Base-by-base conservation (phyloP, 345 rosid species). In the Lepidium aucheri region DNA sequence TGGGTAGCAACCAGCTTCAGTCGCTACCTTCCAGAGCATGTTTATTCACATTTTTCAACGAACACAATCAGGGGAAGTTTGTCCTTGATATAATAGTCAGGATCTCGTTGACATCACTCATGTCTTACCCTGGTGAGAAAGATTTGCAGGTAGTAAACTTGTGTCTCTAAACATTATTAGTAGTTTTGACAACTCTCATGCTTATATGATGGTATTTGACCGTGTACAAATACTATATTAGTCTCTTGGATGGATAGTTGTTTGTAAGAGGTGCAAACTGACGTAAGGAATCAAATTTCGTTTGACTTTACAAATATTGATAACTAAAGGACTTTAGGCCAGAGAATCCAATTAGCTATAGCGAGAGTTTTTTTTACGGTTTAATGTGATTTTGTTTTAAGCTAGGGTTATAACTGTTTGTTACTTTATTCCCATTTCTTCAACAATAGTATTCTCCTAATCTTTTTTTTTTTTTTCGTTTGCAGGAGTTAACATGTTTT, bases 71-170 rank as follows among this genome's bases (percentile, higher is more conserved):
- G 65, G 97, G 99, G 35, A 84, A 85, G 74, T 40, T 71, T 71
- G 87, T 94, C 66, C 89, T 94, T 60, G 91, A 85, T 74, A 82
- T 86, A 70, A 80, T 94, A 75, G 86, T 94, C 53, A 90, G 85
- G 42, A 75, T 90, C 76, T 80, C 90, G 57, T 70, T 81, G 69
- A 83, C 85, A 57, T 77, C 99, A 41, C 84, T 94, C 65, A 65
- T 84, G 77, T 84, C 95, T 43, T 94, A 90, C 74, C 95, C 99
- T 34, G 99, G 99, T 74, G 97, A 90, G 78, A 94, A 85, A 39
- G 82, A 83, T 81, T 82, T 94, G 85, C 99, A 94, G 97, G 99
- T 94, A 55, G 55, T 58, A 64, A 28, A 34, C 14, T 50, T 66
- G 33, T 56, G 53, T 57, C 8, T 45, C 24, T 18, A 59, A 53